phyloP scores from a whole-genome alignment of 2,329 filamentous ascomycete species.

The Cladosporium cucumerinum region DNA sequence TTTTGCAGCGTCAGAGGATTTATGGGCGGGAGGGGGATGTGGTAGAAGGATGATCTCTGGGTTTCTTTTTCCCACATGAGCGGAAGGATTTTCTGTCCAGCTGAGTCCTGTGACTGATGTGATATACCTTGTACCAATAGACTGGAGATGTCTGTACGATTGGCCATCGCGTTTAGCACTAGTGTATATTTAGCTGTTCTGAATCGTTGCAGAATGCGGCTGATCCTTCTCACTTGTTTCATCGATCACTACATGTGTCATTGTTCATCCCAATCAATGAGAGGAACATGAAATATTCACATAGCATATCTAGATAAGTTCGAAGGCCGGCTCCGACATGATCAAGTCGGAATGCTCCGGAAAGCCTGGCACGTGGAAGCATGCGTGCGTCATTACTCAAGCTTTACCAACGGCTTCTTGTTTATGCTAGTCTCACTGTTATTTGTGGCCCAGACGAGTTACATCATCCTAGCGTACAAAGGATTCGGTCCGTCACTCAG shows the following conservation, averaged over 20 bases:
- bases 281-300: not conserved
- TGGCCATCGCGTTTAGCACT: not conserved
- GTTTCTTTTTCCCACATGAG: not conserved
- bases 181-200: not conserved
- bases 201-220: not conserved
- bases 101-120: not conserved
- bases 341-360: not conserved
- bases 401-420: constrained; percentile 2
- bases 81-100: not conserved
- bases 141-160: not conserved
- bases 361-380: not conserved
- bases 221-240: not conserved
- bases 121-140: constrained; percentile 15
- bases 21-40: constrained; percentile 20
- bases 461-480: constrained; percentile 11
- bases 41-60: not conserved
- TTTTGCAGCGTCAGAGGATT: constrained; percentile 19
- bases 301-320: not conserved
- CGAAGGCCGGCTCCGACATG: not conserved
- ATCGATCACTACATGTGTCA: not conserved
- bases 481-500: constrained; percentile 9
- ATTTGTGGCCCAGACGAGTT: not conserved
- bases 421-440: not conserved
- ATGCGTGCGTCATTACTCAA: constrained; percentile 11
- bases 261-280: not conserved